phyloP scores from a whole-genome alignment of 805 yeast species.

The Cyberlindnera suaveolens region DNA sequence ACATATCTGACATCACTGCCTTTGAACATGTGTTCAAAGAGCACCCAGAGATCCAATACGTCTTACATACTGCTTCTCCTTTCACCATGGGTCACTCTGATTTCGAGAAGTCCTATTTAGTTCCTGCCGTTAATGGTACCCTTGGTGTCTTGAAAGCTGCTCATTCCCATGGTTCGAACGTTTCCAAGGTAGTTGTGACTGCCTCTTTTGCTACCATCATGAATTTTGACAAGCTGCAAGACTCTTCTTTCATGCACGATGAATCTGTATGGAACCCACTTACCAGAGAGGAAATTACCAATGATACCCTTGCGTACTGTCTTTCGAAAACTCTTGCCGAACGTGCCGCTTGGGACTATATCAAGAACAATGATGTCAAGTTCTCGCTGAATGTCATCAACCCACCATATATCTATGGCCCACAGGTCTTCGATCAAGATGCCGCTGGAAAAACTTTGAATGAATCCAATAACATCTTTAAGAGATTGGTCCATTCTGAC shows the following conservation, averaged over 20 bases:
- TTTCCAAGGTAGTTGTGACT: slow-evolving; percentile 44
- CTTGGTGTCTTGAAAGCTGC: slow-evolving; percentile 45
- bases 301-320: slow-evolving; percentile 39
- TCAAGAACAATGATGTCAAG: slow-evolving; percentile 27
- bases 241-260: slow-evolving; percentile 30
- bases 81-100: slow-evolving; percentile 38
- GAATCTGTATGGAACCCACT: slow-evolving; percentile 49
- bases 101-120: slow-evolving; percentile 42
- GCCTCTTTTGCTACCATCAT: slow-evolving; percentile 46
- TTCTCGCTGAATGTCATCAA: slow-evolving; percentile 43
- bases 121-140: slow-evolving; percentile 54
- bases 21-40: slow-evolving; percentile 39
- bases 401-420: slow-evolving; percentile 56
- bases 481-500: slow-evolving; percentile 20
- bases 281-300: slow-evolving; percentile 39
- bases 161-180: slow-evolving; percentile 30
- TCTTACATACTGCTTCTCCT: slow-evolving; percentile 62
- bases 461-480: slow-evolving; percentile 32
- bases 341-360: slow-evolving; percentile 51
- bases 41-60: slow-evolving; percentile 44
- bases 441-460: slow-evolving; percentile 30
- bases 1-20: slow-evolving; percentile 37
- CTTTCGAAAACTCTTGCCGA: slow-evolving; percentile 64
- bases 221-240: slow-evolving; percentile 29
- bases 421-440: slow-evolving; percentile 43